Conservation (phyloP, 1,139 yeast genomes). For the Geotrichum aggregatum region DNA sequence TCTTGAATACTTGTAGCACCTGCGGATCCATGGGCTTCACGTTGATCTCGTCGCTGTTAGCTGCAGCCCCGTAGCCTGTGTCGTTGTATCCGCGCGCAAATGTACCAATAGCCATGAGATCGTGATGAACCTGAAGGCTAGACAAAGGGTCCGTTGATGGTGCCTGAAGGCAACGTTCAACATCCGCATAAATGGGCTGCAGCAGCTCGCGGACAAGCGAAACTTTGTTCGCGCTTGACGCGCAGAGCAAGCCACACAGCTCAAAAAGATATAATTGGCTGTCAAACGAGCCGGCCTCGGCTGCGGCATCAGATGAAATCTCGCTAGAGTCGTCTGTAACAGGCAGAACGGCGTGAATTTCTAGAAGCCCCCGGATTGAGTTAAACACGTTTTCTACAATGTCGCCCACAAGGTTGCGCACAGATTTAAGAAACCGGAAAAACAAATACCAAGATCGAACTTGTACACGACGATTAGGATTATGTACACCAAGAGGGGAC, state of each 20-base stretch:
- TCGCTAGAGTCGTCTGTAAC: conserved; percentile 42
- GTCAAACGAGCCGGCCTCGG: conserved; percentile 63
- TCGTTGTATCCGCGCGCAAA: conserved; percentile 77
- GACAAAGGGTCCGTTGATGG: conserved; percentile 45
- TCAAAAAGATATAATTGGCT: conserved; percentile 82
- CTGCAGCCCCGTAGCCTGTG: conserved; percentile 22
- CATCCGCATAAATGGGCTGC: conserved; percentile 70
- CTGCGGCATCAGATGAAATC: conserved; percentile 43
- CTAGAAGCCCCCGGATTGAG: conserved; percentile 51
- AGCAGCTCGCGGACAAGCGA: conserved; percentile 46
- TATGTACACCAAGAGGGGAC: conserved; percentile 76
- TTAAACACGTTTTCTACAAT: conserved; percentile 48
- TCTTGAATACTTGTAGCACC: conserved; percentile 53
- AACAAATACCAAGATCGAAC: conserved; percentile 88
- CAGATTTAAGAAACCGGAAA: conserved; percentile 71
- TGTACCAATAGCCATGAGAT: conserved; percentile 84
- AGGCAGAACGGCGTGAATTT: conserved; percentile 56
- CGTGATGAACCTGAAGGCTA: conserved; percentile 77
- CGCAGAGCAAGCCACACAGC: conserved; percentile 39
- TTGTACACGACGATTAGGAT: conserved; percentile 57
- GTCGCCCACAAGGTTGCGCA: conserved; percentile 58
- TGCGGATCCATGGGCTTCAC: conserved; percentile 23
- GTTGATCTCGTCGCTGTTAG: conserved; percentile 17
- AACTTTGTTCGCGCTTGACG: conserved; percentile 33
- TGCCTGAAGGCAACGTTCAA: conserved; percentile 51